Conservation (phyloP, 768 basidiomycete genomes). For the Harrya chromipes region DNA sequence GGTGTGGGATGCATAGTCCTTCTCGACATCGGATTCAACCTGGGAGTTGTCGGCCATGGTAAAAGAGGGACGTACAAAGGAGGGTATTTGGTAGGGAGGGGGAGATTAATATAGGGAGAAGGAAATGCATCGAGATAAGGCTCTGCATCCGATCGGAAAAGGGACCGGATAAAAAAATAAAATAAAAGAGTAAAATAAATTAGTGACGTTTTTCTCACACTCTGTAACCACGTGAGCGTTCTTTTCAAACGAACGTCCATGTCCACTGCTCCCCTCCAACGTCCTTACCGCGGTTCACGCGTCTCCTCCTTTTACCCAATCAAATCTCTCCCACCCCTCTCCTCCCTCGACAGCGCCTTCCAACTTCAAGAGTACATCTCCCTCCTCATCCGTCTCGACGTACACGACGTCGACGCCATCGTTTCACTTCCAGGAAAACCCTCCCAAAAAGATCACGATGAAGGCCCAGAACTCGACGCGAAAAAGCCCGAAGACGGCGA, state of each 20-base stretch:
- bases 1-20: constrained; percentile 22
- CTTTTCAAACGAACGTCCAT: neutral
- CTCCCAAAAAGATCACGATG: constrained; percentile 25
- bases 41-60: constrained; percentile 24
- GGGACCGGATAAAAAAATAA: neutral
- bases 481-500: constrained; percentile 30
- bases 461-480: constrained; percentile 25
- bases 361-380: constrained; percentile 95
- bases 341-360: constrained; percentile 85
- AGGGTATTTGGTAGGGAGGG: neutral
- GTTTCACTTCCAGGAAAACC: constrained; percentile 66
- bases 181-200: neutral
- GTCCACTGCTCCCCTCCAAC: constrained; percentile 46
- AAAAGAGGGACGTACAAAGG: constrained; percentile 2
- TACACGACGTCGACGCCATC: constrained; percentile 84
- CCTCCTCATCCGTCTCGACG: constrained; percentile 77
- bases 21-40: constrained; percentile 26
- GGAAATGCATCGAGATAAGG: constrained; percentile 4
- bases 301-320: constrained; percentile 80
- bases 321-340: constrained; percentile 63
- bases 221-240: no score
- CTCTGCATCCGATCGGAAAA: no score
- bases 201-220: constrained; percentile 6
- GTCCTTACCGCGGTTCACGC: constrained; percentile 73
- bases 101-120: constrained; percentile 12